Evolutionary conservation across 495 filamentous ascomycete species (phyloP), one percentile per base, ranked within the genome.

Genomic region (Hypoxylon crocopeplum): DNA sequence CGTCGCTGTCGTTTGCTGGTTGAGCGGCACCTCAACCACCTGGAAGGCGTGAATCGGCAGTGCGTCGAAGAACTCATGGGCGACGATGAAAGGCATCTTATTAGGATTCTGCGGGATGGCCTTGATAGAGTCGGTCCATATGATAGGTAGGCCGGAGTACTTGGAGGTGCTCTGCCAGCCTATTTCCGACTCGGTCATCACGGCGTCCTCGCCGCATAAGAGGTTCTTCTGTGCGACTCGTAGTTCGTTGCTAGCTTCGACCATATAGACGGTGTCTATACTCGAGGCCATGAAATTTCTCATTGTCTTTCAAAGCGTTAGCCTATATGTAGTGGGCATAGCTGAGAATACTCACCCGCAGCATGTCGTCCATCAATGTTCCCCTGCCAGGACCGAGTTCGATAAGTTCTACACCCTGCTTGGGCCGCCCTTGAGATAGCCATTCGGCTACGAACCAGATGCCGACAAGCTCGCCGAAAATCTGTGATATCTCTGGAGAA

Each of bases 1-100:
- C 67, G 73, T 37, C 12, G 79, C 72, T 22, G 79, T 71, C 34
- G 52, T 42, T 64, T 74, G 59, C 54, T 77, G 68, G 52, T 72
- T 72, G 22, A 80, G 72, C 34, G 82, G 74, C 25, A 92, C 73
- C 34, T 72, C 37, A 61, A 73, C 69, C 19, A 87, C 87, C 68
- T 97, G 87, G 72, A 98, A 98, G 55, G 91, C 89, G 73, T 98
- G 92, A 66, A 98, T 96, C 30, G 94, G 94, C 5, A 98, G 88
- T n/a, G 94, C 94, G 67, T 98, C 94, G 73, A 98, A 98, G 79
- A 98, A 97, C 70, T 98, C 94, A 70, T 98, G 94, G 8, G 93
- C 94, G 29, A 97, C 82, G 44, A 98, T 94, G 73, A 97, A 94
- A 1, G 94, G 93, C 12, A 86, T 90, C 63, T 90, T 92, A 52